Evolutionary conservation across 306 rosid species (phyloP), one percentile per base, ranked within the genome.

Genomic region (Vigna mungo): DNA sequence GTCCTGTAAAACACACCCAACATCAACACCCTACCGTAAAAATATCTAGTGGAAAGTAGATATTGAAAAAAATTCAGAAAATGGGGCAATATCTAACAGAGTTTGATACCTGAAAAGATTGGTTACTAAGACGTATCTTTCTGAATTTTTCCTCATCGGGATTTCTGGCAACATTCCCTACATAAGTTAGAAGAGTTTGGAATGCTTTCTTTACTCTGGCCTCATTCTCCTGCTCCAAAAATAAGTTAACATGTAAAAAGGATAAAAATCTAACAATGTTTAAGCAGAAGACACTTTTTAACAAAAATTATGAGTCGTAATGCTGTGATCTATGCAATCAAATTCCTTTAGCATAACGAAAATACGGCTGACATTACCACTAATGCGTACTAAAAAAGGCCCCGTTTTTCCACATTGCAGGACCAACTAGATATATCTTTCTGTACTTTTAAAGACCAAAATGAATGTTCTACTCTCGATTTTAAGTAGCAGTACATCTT

Each of bases 111-210:
- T 88, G 90, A 84, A 89, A 92, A 56, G 87, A 52, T 34, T 88
- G 91, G 53, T 95, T 92, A 81, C 72, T 82, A 48, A 90, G 92
- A 64, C 96, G 86, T 60, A 95, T 95, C 82, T 82, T 95, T 86
- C 97, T 85, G 86, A 83, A 88, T 69, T 86, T 92, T 87, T 92
- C 97, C 80, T 89, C 97, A 55, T 88, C 81, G 0, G 97, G 99
- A 82, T 82, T 89, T 82, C 83, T 87, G 58, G 91, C 96, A 14
- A 95, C 96, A 74, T 95, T 92, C 71, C 93, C 90, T 61, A 95
- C 87, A 56, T 90, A 92, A 36, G 86, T 87, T 20, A 85, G 81
- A 81, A 92, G 94, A 53, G 96, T 90, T 81, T 92, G 94, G 68
- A 90, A 92, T 55, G 97, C 96, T 71, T 30, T 84, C 85, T 74